Percentiles rank a stretch among this genome's conserved stretches.
Evolutionary conservation across 768 basidiomycete species (phyloP).

Genomic region (Collybiopsis luxurians): DNA sequence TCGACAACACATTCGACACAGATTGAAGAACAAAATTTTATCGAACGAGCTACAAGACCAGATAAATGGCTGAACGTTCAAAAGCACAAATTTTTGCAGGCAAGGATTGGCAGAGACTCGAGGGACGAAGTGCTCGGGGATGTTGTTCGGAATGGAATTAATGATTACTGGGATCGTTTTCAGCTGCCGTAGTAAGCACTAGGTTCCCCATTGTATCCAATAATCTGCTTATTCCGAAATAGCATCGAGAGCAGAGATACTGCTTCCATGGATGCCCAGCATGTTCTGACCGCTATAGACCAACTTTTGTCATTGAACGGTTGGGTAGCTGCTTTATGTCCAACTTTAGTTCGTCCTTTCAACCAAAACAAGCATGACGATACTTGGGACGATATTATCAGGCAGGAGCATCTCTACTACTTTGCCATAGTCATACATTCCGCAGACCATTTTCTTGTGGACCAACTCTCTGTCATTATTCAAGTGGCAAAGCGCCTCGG

Average conservation of each 20-base stretch:
- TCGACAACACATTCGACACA: constrained; percentile 28
- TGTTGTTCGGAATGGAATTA: constrained; percentile 71
- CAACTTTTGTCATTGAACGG: constrained; percentile 94
- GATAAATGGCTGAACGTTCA: constrained; percentile 89
- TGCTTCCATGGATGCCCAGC: constrained; percentile 85
- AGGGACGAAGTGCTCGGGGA: constrained; percentile 78
- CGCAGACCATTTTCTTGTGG: constrained; percentile 98
- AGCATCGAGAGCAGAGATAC: constrained; percentile 85
- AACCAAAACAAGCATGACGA: constrained; percentile 85
- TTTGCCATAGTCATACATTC: constrained; percentile 95
- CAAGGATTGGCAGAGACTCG: constrained; percentile 84
- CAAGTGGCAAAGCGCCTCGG: constrained; percentile 93
- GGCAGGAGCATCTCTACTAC: constrained; percentile 85
- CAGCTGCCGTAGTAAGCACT: constrained; percentile 82
- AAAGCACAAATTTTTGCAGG: constrained; percentile 84
- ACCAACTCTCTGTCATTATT: constrained; percentile 97
- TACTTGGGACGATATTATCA: constrained; percentile 85
- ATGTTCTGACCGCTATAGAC: constrained; percentile 86
- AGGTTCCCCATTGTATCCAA: neutral
- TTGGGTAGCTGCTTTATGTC: constrained; percentile 96
- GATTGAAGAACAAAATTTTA: constrained; percentile 50
- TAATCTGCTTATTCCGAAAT: neutral
- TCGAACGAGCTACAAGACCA: constrained; percentile 50
- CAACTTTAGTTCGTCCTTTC: constrained; percentile 92
- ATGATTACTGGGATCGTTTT: constrained; percentile 91